phyloP scores from a whole-genome alignment of 345 rosid species.

The Turritis glabra region DNA sequence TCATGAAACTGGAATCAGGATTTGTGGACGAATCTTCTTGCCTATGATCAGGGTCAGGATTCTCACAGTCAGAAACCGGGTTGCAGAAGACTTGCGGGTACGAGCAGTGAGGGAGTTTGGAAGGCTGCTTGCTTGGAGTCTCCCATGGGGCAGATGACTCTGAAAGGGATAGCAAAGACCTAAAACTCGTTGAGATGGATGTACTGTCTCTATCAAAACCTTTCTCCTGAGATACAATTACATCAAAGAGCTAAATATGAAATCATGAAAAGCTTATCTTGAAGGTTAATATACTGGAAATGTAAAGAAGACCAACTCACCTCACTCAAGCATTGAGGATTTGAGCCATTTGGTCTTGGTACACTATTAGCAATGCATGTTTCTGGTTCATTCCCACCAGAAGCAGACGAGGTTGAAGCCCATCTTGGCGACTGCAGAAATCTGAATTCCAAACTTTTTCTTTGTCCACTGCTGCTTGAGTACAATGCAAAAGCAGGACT shows the following conservation, averaged over 20 bases:
- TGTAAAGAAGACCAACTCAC: conserved; percentile 36
- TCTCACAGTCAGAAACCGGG: conserved; percentile 73
- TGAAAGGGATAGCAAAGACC: conserved; percentile 58
- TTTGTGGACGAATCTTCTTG: conserved; percentile 17
- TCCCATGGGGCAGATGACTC: conserved; percentile 53
- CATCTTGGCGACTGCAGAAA: conserved; percentile 57
- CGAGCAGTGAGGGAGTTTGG: conserved; percentile 46
- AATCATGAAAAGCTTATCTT: not conserved
- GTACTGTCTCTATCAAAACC: conserved; percentile 38
- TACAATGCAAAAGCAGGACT: conserved; percentile 47
- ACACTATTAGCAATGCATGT: not conserved
- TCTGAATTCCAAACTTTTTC: conserved; percentile 68
- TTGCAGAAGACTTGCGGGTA: conserved; percentile 72
- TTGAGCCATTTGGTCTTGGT: conserved; percentile 53
- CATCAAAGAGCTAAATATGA: conserved; percentile 1
- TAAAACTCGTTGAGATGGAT: conserved; percentile 56
- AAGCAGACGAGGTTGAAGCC: conserved; percentile 55
- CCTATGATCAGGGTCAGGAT: conserved; percentile 44
- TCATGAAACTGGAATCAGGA: conserved; percentile 40
- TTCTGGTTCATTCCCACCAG: conserved; percentile 47
- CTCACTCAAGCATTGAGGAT: conserved; percentile 52
- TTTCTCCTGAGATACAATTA: conserved; percentile 47
- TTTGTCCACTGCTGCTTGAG: conserved; percentile 47
- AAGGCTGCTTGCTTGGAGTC: conserved; percentile 52
- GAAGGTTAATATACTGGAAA: not conserved